Conservation (phyloP, 2,329 filamentous ascomycete genomes). For the Talaromyces amestolkiae region DNA sequence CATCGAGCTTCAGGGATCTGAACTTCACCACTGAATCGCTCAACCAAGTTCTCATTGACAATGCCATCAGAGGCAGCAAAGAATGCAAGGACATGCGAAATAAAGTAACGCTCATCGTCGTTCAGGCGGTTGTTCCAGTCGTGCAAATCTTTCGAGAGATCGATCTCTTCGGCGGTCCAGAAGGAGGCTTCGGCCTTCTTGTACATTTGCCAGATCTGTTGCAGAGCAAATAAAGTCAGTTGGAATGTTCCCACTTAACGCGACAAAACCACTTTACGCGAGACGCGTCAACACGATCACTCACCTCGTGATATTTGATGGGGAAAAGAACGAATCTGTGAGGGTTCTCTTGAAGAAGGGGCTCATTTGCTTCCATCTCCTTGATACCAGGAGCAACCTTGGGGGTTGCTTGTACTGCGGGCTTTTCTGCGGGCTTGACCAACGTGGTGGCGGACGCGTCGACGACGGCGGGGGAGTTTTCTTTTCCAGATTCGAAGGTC, state of each 20-base stretch:
- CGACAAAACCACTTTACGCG: constrained; percentile 64
- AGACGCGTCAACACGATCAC: constrained; percentile 56
- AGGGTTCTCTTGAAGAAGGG: constrained; percentile 90
- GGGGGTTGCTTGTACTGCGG: constrained; percentile 36
- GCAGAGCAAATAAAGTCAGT: constrained; percentile 12
- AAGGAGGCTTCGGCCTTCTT: constrained; percentile 99
- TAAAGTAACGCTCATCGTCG: constrained; percentile 96
- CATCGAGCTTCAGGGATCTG: constrained; percentile 97
- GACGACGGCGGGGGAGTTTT: constrained; percentile 64
- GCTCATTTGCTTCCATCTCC: constrained; percentile 75
- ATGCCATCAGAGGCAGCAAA: constrained; percentile 98
- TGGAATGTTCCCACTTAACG: constrained; percentile 38
- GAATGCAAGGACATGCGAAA: constrained; percentile 98
- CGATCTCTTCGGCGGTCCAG: constrained; percentile 99
- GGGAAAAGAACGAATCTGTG: constrained; percentile 97
- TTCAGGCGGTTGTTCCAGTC: constrained; percentile 99
- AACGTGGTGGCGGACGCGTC: constrained; percentile 56
- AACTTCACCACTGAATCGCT: constrained; percentile 95
- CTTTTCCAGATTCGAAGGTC: constrained; percentile 74
- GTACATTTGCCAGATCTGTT: constrained; percentile 99
- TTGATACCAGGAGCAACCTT: constrained; percentile 56
- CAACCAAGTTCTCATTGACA: constrained; percentile 98
- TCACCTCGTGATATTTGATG: constrained; percentile 98
- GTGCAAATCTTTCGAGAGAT: constrained; percentile 96
- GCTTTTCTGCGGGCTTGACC: constrained; percentile 54